Percentiles rank a stretch among this genome's conserved stretches.
Conservation (phyloP, 2,329 filamentous ascomycete species). For the Monascus ruber region DNA sequence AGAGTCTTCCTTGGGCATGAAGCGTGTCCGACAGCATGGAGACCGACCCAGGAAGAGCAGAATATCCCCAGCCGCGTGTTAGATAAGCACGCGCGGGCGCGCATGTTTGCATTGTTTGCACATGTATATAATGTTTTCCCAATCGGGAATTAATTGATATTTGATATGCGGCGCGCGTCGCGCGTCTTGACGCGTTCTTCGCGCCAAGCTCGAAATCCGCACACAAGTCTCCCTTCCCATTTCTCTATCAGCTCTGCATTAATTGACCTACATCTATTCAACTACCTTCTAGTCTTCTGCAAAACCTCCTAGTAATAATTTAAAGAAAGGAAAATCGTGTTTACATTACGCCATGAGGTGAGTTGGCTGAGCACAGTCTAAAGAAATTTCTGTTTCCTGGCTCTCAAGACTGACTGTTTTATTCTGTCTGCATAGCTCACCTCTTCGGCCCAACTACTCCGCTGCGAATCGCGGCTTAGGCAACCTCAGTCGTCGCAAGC, state of each 20-base stretch:
- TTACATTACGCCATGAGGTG: slow-evolving; percentile 18
- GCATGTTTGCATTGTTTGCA: slow-evolving; percentile 19
- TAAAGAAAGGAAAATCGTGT: background rate
- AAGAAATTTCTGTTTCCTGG: background rate
- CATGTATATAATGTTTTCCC: slow-evolving; percentile 9
- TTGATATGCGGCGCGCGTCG: slow-evolving; percentile 11
- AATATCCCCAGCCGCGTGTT: no score
- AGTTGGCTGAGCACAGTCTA: slow-evolving; percentile 1
- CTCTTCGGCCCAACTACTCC: slow-evolving; percentile 66
- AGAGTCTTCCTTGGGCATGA: no score
- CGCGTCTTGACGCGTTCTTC: slow-evolving; percentile 8
- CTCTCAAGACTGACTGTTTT: slow-evolving; percentile 5
- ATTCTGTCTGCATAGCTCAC: slow-evolving; percentile 49
- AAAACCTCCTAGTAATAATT: no score
- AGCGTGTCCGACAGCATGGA: no score
- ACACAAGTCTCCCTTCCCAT: no score
- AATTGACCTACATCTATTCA: no score
- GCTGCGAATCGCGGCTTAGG: slow-evolving; percentile 67
- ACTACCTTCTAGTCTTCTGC: no score
- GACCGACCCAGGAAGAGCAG: no score
- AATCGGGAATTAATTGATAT: slow-evolving; percentile 23
- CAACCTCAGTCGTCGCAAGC: slow-evolving; percentile 46
- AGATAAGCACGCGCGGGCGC: slow-evolving; percentile 5
- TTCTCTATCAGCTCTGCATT: no score
- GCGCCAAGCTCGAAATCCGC: slow-evolving; percentile 1